A percentile compares a stretch with the other conserved stretches of the same genome.
Evolutionary conservation across 441 rosid species (phyloP).

Genomic region (Bruguiera hainesii): DNA sequence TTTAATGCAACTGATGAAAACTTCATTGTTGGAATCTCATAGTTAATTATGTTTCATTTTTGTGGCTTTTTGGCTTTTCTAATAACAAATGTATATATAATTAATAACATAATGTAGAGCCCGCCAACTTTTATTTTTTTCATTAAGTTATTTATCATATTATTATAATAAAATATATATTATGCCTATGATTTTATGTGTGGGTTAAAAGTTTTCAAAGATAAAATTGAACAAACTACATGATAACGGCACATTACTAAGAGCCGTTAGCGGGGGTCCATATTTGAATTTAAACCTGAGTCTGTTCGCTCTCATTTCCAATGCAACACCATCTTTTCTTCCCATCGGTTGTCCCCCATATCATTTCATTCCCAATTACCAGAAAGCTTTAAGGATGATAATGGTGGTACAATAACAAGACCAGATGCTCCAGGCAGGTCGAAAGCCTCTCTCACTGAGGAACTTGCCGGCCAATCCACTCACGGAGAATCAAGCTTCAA

Average conservation of each 20-base stretch:
- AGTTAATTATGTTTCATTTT: too few relatives aligned
- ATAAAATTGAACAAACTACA: too few relatives aligned
- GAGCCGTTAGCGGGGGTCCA: conserved; percentile 58
- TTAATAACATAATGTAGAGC: too few relatives aligned
- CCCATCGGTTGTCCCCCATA: background rate
- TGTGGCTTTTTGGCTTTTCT: too few relatives aligned
- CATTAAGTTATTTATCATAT: too few relatives aligned
- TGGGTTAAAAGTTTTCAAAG: too few relatives aligned
- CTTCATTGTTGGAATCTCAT: too few relatives aligned
- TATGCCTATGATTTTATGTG: too few relatives aligned
- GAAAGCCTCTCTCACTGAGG: conserved; percentile 64
- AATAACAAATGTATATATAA: too few relatives aligned
- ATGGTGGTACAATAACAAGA: conserved; percentile 18
- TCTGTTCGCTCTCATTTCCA: background rate
- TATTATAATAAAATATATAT: too few relatives aligned
- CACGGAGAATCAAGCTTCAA: conserved; percentile 13
- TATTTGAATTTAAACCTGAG: conserved; percentile 45
- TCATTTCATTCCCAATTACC: background rate
- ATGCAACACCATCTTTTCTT: background rate
- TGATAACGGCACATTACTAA: background rate
- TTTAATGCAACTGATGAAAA: too few relatives aligned
- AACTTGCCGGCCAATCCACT: conserved; percentile 29
- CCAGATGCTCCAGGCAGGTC: conserved; percentile 33
- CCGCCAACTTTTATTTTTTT: too few relatives aligned
- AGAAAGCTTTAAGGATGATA: conserved; percentile 7